These are phyloP conservation scores for Ceratobasidium papillatum DNA, from an alignment of 1,284 basidiomycete species.

Conservation along the genomic window DNA sequence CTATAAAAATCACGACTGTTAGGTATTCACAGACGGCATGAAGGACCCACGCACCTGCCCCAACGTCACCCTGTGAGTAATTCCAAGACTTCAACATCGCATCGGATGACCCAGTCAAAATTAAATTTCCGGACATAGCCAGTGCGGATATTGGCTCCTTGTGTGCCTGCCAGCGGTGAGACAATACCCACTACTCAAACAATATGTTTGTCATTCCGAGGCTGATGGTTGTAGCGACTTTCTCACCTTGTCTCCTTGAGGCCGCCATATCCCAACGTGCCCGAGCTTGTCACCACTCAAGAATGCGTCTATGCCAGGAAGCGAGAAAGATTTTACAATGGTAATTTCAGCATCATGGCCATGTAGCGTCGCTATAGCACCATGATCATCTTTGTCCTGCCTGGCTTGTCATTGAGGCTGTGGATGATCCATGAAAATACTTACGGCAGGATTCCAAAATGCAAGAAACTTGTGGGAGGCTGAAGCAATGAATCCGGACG, in stretches of 20 bases:
- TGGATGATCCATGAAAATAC: constrained; percentile 46
- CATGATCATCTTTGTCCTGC: constrained; percentile 61
- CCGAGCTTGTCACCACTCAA: constrained; percentile 81
- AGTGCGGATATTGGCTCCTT: constrained; percentile 72
- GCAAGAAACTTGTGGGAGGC: constrained; percentile 80
- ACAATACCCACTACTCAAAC: constrained; percentile 62
- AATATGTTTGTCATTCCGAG: constrained; percentile 35
- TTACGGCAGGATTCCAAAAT: constrained; percentile 75
- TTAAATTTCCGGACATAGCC: constrained; percentile 56
- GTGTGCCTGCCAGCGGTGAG: constrained; percentile 66
- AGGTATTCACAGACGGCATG: constrained; percentile 1
- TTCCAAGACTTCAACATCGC: constrained; percentile 77
- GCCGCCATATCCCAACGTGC: constrained; percentile 53
- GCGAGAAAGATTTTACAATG: constrained; percentile 63
- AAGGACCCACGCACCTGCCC: constrained; percentile 9
- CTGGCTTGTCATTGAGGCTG: constrained; percentile 33
- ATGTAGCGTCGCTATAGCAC: constrained; percentile 73
- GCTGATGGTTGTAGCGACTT: not conserved
- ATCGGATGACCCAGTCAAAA: constrained; percentile 85
- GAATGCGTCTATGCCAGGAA: constrained; percentile 50
- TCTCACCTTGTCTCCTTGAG: constrained; percentile 34
- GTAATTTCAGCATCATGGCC: constrained; percentile 82
- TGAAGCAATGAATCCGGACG: constrained; percentile 72
- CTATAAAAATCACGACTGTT: constrained; percentile 35
- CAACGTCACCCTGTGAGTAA: constrained; percentile 47